Base-by-base conservation (phyloP, 345 rosid genomes). In the Hibiscus mutabilis region DNA sequence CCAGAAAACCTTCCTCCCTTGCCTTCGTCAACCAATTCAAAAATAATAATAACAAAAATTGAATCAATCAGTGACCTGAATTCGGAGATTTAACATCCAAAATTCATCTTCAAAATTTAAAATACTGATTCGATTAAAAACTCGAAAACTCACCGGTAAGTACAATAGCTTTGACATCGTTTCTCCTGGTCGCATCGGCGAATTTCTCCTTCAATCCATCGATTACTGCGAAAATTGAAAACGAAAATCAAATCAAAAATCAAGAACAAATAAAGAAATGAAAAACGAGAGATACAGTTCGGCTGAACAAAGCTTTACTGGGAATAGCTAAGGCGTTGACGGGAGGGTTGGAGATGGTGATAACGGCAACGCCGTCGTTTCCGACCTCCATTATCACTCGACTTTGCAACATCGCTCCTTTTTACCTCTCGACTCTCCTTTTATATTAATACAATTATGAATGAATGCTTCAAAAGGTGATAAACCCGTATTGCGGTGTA, bases 321-420 rank as follows among this genome's bases (percentile, higher is more conserved):
- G 91, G 85, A 75, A 88, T 72, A 10, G 96, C 91, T 35, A 94
- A 51, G 73, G 97, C 91, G 77, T 91, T 94, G 65, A 94, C 98
- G n/a, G 98, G 97, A 78, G 98, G 98, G 78, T 94, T 90, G 42
- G 79, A 82, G 75, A 94, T 85, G 79, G 96, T 84, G 76, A 94
- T 74, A 59, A 94, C 81, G 0, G 98, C 97, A 68, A 94, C 97
- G 79, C 96, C 98, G 70, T 91, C 98, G 84, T 70, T 66, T 19
- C 98, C 96, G 42, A 94, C 87, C 31, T 89, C 93, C 82, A 94
- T 69, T 69, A 84, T 79, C 7, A 90, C 95, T 56, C 78, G 75
- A 55, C 80, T 74, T 73, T 75, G 73, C 70, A 88, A 89, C 96
- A 91, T 91, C 60, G 66, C 73, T 76, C 58, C 16, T 25, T 66